Conservation (phyloP, 1,284 basidiomycete genomes). For the Tilletia horrida region DNA sequence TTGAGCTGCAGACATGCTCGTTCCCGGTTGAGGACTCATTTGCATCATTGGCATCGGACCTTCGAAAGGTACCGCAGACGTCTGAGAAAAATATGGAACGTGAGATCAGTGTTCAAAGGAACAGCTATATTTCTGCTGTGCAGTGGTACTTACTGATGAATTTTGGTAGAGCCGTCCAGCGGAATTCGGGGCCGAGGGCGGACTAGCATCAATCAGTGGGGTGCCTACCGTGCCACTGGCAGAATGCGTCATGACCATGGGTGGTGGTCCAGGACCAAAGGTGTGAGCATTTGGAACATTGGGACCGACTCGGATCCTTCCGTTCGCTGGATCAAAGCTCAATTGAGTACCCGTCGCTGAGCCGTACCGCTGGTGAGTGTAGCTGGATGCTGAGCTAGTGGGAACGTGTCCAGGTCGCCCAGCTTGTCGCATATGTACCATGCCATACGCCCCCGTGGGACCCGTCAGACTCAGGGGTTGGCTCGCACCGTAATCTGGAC, state of each 20-base stretch:
- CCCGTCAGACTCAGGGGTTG: conserved; percentile 4
- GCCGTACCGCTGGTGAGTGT: background rate
- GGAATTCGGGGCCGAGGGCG: background rate
- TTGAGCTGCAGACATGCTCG: background rate
- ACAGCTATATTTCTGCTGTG: too few relatives aligned
- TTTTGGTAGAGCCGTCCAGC: background rate
- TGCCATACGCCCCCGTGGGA: background rate
- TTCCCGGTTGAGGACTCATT: background rate
- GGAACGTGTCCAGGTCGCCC: conserved; percentile 6
- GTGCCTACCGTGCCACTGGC: conserved; percentile 2
- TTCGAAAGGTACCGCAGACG: background rate
- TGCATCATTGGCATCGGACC: conserved; percentile 13
- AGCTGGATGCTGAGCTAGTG: conserved; percentile 2
- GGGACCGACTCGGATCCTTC: background rate
- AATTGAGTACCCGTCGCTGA: conserved; percentile 11
- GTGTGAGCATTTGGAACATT: conserved; percentile 9
- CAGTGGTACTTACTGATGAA: background rate
- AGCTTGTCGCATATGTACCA: background rate
- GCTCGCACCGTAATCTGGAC: background rate
- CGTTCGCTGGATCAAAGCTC: conserved; percentile 15
- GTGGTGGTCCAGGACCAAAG: background rate
- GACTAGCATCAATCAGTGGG: background rate
- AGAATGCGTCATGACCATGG: conserved; percentile 5
- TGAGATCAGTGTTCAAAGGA: too few relatives aligned
- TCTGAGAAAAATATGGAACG: background rate